Percentiles rank a stretch among this genome's conserved stretches.
Evolutionary conservation across 2,329 filamentous ascomycete genomes (phyloP).

Genomic region (Aspergillus proliferans): DNA sequence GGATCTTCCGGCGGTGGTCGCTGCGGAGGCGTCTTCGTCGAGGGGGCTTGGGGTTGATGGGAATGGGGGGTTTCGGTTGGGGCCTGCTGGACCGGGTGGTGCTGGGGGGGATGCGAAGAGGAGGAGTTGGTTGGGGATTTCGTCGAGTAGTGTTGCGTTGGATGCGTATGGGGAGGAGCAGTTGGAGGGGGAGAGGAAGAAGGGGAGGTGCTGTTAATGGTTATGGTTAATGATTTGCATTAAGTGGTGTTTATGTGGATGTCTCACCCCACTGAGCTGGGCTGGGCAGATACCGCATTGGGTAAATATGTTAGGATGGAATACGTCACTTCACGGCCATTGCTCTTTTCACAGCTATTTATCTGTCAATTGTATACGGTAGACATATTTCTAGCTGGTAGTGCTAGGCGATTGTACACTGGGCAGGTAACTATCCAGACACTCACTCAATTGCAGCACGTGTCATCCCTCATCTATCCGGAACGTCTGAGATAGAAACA

Average conservation of each 20-base stretch:
- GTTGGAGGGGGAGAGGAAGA: slow-evolving; percentile 26
- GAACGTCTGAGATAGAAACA: neutral
- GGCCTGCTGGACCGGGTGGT: slow-evolving; percentile 14
- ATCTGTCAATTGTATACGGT: too few relatives aligned
- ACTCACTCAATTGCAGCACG: too few relatives aligned
- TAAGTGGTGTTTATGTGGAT: too few relatives aligned
- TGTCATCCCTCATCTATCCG: neutral
- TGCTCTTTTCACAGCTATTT: too few relatives aligned
- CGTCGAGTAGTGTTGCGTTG: slow-evolving; percentile 41
- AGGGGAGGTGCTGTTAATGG: slow-evolving; percentile 38
- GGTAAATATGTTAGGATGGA: too few relatives aligned
- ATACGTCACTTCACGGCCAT: too few relatives aligned
- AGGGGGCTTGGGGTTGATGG: slow-evolving; percentile 41
- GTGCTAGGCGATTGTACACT: too few relatives aligned
- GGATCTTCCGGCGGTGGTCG: neutral
- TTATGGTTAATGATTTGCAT: too few relatives aligned
- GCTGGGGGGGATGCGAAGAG: slow-evolving; percentile 52
- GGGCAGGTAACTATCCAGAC: too few relatives aligned
- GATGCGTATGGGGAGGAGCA: slow-evolving; percentile 29
- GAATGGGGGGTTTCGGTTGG: slow-evolving; percentile 55
- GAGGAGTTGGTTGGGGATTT: slow-evolving; percentile 60
- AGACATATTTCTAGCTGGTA: too few relatives aligned
- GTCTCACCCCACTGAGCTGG: too few relatives aligned
- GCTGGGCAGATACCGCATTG: too few relatives aligned
- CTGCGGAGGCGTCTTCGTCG: slow-evolving; percentile 35